Conservation (phyloP, 352 stramenopile species). For the Saprolegnia parasitica region DNA sequence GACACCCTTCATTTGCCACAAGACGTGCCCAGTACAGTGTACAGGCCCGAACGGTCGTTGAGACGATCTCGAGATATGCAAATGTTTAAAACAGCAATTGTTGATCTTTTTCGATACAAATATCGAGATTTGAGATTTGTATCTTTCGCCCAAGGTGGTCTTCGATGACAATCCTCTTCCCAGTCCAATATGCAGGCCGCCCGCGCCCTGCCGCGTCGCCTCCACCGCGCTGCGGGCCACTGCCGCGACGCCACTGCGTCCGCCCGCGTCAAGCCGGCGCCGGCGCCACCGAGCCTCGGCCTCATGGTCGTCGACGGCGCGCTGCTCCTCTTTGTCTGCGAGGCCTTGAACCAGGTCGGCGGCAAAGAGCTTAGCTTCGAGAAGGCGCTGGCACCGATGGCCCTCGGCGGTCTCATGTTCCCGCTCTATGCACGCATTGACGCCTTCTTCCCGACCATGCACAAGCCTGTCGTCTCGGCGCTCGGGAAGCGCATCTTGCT, state of each 20-base stretch:
- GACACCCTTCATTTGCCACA: too few relatives aligned
- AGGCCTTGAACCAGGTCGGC: background rate
- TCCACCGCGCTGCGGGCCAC: background rate
- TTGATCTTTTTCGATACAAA: background rate
- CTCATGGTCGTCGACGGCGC: background rate
- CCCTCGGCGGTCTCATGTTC: background rate
- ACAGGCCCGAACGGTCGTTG: too few relatives aligned
- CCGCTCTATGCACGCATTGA: background rate
- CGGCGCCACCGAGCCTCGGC: background rate
- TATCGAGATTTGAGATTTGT: background rate
- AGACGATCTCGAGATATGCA: too few relatives aligned
- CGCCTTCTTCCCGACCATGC: background rate
- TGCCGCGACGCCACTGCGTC: background rate
- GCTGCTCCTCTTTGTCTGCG: background rate
- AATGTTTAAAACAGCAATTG: too few relatives aligned
- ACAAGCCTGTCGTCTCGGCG: background rate
- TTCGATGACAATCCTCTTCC: background rate
- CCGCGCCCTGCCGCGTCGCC: background rate
- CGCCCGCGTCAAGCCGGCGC: background rate
- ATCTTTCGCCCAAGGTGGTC: background rate
- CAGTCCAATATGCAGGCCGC: background rate
- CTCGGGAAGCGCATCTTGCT: background rate
- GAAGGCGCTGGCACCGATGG: background rate
- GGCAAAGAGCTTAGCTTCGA: background rate
- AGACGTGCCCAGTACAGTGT: too few relatives aligned